Evolutionary conservation across 2,329 filamentous ascomycete genomes (phyloP), one percentile per base, ranked within the genome.

Genomic region (Shiraia sp.): DNA sequence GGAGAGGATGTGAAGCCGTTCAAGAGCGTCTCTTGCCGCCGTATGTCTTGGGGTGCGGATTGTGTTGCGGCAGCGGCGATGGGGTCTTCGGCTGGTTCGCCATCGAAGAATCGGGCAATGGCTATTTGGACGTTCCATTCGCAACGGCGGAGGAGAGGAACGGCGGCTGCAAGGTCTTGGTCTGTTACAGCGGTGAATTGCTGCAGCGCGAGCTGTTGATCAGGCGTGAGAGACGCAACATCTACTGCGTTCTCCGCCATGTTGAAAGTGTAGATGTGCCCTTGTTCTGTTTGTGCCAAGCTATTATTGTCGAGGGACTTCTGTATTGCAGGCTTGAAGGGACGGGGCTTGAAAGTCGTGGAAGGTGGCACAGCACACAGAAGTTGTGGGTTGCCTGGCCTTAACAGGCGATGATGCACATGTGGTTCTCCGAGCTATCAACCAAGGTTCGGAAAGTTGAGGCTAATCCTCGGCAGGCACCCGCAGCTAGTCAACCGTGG

Each of bases 121-220:
- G 93, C 92, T 59, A 97, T 96, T 76, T 92, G 88, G 0, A 96
- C 87, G 65, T 97, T 99, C 93, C 93, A 99, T 76, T 97, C 86
- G 42, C 90, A 96, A 49, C 90, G 79, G 55, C 86, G 81, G 2
- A 99, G 77, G 4, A 99, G 70, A 1, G 88, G 83, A 34, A 96
- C 77, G 2, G 93, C 90, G 43, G 88, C 83, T 30, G 82, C 78
- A 31, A 83, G 69, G 15, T 90, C 85, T 70, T 96, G 90, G 57
- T 91, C 84, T 17, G 93, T 97, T 36, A 99, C 87, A 36, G 87
- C 81, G 12, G 85, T 89, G 70, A 90, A 96, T 63, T 95, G 92
- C 59, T 95, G 85, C 17, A 99, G 81, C 32, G 89, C 87, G 36
- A 86, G 81, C 69, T 90, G 90, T 75, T 97, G 90, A 54, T 80